Evolutionary conservation across 805 yeast genomes (phyloP).

Genomic region (Candida ascalaphidarum): DNA sequence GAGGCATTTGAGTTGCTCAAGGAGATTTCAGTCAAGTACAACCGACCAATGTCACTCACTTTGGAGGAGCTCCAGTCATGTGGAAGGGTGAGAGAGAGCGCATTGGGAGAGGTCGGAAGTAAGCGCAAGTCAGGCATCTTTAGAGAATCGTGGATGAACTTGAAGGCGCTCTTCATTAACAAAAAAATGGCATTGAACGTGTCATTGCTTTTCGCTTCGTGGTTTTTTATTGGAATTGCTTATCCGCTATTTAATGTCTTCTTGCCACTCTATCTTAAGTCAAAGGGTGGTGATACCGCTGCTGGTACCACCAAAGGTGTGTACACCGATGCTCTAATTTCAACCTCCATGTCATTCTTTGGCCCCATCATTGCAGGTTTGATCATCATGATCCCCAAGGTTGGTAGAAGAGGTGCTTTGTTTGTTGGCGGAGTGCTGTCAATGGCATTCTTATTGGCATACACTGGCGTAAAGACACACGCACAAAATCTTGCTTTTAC

Average conservation of each 20-base stretch:
- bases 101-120: too few species aligned
- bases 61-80: conserved; percentile 5
- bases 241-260: conserved; percentile 50
- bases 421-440: conserved; percentile 13
- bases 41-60: conserved; percentile 6
- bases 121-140: too few species aligned
- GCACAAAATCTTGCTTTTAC: conserved; percentile 11
- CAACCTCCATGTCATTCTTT: conserved; percentile 37
- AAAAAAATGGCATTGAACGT: conserved; percentile 3
- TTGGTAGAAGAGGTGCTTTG: conserved; percentile 55
- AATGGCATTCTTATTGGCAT: conserved; percentile 14
- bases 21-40: conserved; percentile 6
- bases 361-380: conserved; percentile 50
- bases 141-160: conserved; percentile 14
- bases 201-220: conserved; percentile 6
- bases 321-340: conserved; percentile 42
- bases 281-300: conserved; percentile 39
- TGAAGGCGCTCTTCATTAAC: conserved; percentile 6
- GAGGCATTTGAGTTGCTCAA: conserved; percentile 5
- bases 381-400: conserved; percentile 8
- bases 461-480: conserved; percentile 10
- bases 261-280: conserved; percentile 25
- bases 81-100: conserved; percentile 9
- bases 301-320: conserved; percentile 28
- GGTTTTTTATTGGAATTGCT: conserved; percentile 35